Evolutionary conservation across 345 rosid genomes (phyloP).

Genomic region (Linum trigynum): DNA sequence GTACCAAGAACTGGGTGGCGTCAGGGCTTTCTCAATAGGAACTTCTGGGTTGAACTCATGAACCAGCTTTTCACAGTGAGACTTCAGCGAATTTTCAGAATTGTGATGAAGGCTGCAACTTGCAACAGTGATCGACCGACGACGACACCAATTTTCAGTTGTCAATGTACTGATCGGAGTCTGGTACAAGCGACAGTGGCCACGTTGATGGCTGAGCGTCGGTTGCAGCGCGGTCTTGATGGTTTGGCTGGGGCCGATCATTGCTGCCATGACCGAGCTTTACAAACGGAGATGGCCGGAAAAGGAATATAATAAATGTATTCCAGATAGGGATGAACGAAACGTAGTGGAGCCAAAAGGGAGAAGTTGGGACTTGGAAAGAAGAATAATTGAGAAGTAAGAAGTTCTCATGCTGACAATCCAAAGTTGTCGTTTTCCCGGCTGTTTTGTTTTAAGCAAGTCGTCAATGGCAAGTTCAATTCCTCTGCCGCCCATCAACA

Average conservation of each 20-base stretch:
- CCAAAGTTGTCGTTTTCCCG: not conserved
- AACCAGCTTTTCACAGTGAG: constrained; percentile 18
- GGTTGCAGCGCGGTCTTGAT: not conserved
- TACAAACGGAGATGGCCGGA: not conserved
- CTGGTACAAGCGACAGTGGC: not conserved
- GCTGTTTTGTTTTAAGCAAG: too few relatives aligned
- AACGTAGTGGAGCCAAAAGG: not conserved
- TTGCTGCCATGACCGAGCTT: not conserved
- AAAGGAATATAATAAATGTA: too few relatives aligned
- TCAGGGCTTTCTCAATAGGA: constrained; percentile 57
- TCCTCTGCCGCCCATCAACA: too few relatives aligned
- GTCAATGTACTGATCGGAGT: not conserved
- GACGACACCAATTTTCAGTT: not conserved
- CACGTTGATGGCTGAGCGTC: not conserved
- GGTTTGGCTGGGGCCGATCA: not conserved
- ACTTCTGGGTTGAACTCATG: constrained; percentile 49
- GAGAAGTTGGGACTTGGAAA: too few relatives aligned
- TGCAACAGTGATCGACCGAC: not conserved
- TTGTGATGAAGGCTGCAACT: not conserved
- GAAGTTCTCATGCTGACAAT: not conserved
- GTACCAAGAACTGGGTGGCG: constrained; percentile 87
- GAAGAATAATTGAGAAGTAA: too few relatives aligned
- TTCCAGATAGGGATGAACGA: too few relatives aligned
- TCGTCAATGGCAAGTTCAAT: too few relatives aligned
- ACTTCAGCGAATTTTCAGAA: not conserved